Base-by-base conservation (phyloP, 1,139 yeast species). In the Kazachstania sp. region DNA sequence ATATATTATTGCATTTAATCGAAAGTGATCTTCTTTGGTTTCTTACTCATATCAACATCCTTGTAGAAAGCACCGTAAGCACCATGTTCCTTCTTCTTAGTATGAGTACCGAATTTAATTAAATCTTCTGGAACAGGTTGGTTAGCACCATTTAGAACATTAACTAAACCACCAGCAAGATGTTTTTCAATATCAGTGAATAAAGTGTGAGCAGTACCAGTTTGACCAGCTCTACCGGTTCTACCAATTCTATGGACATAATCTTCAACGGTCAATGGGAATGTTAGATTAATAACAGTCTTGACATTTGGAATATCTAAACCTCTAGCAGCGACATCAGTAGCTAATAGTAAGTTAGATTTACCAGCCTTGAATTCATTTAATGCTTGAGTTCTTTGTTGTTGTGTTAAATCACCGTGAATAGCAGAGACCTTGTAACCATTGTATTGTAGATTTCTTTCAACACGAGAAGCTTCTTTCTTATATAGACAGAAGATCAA, bases 241-340 rank as follows among this genome's bases (percentile, higher is more conserved):
- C 98, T 83, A 56, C 98, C 98, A 58, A 92, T 92, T 71, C 98
- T 80, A 68, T 92, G 98, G 43, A 92, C 98, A 62, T 92, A 92
- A 70, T 94, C 98, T 70, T 92, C 99, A 23, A 87, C 95, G 0
- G 98, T 92, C 60, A 94, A 77, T 44, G 99, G 99, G 81, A 92
- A 92, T 3, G 98, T 92, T 67, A 94, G 74, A 67, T 92, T 92
- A 65, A 92, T 88, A 43, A 92, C 99, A 30, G 88, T 86, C 68
- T 90, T 92, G 55, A 92, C 99, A 58, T 94, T 87, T 45, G 99
- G 98, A 58, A 92, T 92, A 69, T 92, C 99, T 57, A 92, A 77
- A 53, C 99, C 99, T 72, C 99, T 80, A 34, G 98, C 98, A 41
- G 99, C 99, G 47, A 92, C 99, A 72, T 94, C 98, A 2, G 99